Base-by-base conservation (phyloP, 768 basidiomycete genomes). In the Leucocoprinus sp. region DNA sequence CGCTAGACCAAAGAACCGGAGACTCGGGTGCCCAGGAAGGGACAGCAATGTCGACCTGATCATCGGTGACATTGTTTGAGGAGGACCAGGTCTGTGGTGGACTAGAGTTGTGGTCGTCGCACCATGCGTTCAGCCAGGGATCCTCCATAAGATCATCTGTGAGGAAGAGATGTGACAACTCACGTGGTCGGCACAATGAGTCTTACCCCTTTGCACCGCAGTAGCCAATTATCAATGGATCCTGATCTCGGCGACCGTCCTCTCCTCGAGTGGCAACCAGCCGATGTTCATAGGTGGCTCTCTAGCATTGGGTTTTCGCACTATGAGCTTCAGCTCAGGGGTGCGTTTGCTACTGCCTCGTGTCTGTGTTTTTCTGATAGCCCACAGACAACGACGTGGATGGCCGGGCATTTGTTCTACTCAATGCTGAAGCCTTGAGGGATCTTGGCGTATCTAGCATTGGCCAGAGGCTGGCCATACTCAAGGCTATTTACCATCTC, bases 401-500 rank as follows among this genome's bases (percentile, higher is more conserved):
- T 14, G 96, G 96, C 45, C 93, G 97, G 52, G 80, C 90, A 1
- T 75, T 99, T 5, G 80, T 84, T 51, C 68, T 86, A 55, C 73
- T 97, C 38, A 86, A 92, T 60, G 73, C 80, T n/a, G 87, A 93
- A 18, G 65, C 78, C 1, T 76, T 99, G 52, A 89, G 87, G 63
- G 82, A 86, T 34, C 68, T 97, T 45, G 96, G 96, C 6, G 76
- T 99, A 34, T 59, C 76, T n/a, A 89, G 86, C 27, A 78, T 98
- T 52, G 96, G 96, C 17, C 93, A 97, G 64, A 74, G 96, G 45
- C 67, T 99, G 27, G 72, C 87, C 35, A 91, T 98, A 52, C 80
- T 98, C 60, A 93, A 92, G 63, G 84, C 86, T 38, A 81, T 97
- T 47, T 98, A 96, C 67, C 79, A 80, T 43, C 69, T 89, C 55